Conservation (phyloP, 228 moss, liverwort and hornwort genomes). For the Sphagnum fallax region DNA sequence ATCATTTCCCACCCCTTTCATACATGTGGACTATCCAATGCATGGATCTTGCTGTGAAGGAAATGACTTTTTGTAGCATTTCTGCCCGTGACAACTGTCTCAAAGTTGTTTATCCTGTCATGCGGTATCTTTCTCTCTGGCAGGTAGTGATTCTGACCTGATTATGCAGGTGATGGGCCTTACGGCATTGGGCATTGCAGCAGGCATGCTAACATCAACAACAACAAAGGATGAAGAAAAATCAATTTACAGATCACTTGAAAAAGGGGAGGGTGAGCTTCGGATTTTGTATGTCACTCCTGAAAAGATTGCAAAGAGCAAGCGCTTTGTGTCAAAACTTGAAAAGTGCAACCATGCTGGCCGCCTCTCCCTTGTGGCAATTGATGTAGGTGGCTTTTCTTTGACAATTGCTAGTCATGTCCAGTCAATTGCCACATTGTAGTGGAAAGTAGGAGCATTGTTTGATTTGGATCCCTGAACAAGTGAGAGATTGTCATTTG, state of each 20-base stretch:
- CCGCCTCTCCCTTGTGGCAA: constrained; percentile 82
- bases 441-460: neutral
- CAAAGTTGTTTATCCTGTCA: neutral
- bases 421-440: too few species aligned
- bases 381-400: constrained; percentile 60
- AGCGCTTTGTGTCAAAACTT: constrained; percentile 95
- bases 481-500: too few species aligned
- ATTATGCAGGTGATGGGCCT: constrained; percentile 83
- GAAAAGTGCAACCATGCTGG: constrained; percentile 94
- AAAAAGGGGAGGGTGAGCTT: constrained; percentile 82
- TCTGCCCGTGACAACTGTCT: neutral
- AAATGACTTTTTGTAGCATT: neutral
- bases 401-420: too few species aligned
- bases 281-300: constrained; percentile 89
- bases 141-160: neutral
- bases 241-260: constrained; percentile 60
- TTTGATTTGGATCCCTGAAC: neutral
- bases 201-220: constrained; percentile 86
- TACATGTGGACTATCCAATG: neutral
- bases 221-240: constrained; percentile 90
- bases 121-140: neutral
- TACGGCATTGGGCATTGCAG: constrained; percentile 68
- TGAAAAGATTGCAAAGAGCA: constrained; percentile 96
- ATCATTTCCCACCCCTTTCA: neutral
- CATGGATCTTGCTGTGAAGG: neutral